Evolutionary conservation across 2,329 filamentous ascomycete genomes (phyloP), one percentile per base, ranked within the genome.

Genomic region (Fusarium sororula): DNA sequence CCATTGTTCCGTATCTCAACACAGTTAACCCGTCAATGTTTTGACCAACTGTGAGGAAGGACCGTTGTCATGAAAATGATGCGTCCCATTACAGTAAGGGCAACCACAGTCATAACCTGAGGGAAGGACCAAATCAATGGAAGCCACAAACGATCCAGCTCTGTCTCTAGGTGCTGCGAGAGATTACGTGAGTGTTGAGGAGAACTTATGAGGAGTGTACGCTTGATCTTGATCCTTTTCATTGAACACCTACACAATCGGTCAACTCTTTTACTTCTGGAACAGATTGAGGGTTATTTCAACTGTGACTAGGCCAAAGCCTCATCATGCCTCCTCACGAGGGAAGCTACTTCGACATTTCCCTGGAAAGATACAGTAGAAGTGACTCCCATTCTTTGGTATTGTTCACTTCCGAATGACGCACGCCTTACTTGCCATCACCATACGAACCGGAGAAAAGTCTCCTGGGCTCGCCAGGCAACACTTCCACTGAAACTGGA

Each of bases 311-410:
- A 12, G 3, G 3, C 14, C 15, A 9, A n/a, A 6, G 3, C 6
- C 4, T 30, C 20, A 12, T 50, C 28, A 6, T 2, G 15, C 0
- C 14, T 22, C 3, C 22, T 7, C 22, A 14, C 8, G 4, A 35
- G 3, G 6, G 7, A 24, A 51, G 2, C 15, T 35, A 18, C 30
- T 7, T 7, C 2, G 17, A 24, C 1, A 35, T 20, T 0, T 3
- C 6, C 4, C 6, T 4, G 17, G 22, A 17, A 14, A 7, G 2
- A 14, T 51, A 8, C 4, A 7, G 18, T 4, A 3, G 22, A 10
- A 20, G 30, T 15, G 9, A 24, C 8, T 24, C 35, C 22, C 28
- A 32, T 10, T 32, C 48, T 15, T 24, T 8, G n/a, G 12, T 15
- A 6, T 3, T 11, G n/a, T 15, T 6, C 30, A 6, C 8, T 20